These are phyloP conservation scores for Fusarium nematophilum DNA, from an alignment of 2,329 filamentous ascomycete genomes.

Conservation along the genomic window DNA sequence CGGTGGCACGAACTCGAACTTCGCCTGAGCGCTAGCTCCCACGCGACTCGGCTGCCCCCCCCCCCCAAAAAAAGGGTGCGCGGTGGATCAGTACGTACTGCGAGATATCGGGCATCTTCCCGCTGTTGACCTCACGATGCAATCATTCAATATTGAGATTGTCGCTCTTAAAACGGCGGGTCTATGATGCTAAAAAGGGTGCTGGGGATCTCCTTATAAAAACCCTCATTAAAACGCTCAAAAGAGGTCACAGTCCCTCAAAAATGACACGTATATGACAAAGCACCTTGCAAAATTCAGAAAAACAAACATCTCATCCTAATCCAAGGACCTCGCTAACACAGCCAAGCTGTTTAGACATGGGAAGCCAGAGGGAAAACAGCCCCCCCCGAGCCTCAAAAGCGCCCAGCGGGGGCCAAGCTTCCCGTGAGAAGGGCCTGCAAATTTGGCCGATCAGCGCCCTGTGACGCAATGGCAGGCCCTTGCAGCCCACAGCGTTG, in stretches of 20 bases:
- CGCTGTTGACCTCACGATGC: constrained; percentile 25
- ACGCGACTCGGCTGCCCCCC: constrained; percentile 27
- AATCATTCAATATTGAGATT: constrained; percentile 30
- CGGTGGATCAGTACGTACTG: constrained; percentile 7
- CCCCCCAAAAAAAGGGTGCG: constrained; percentile 21
- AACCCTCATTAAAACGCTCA: constrained; percentile 9
- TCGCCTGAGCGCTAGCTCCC: constrained; percentile 11
- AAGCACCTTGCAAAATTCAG: background rate
- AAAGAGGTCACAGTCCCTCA: too few species aligned
- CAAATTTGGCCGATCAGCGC: constrained; percentile 44
- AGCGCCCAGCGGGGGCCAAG: constrained; percentile 19
- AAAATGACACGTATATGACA: too few species aligned
- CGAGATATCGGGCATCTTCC: constrained; percentile 1
- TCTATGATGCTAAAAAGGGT: background rate
- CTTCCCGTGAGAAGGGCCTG: constrained; percentile 37
- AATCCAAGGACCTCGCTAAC: constrained; percentile 25
- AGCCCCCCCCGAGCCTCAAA: constrained; percentile 29
- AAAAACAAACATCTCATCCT: constrained; percentile 26
- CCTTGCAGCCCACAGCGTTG: constrained; percentile 38
- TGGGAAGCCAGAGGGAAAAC: constrained; percentile 27
- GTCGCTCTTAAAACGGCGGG: constrained; percentile 7
- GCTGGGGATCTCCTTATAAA: constrained; percentile 14
- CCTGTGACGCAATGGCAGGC: constrained; percentile 48
- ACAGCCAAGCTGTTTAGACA: constrained; percentile 33
- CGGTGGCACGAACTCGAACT: constrained; percentile 17